Percentiles rank a stretch among this genome's conserved stretches.
These are phyloP conservation scores for Macrotyloma uniflorum DNA, from an alignment of 306 rosid genomes.

Conservation along the genomic window DNA sequence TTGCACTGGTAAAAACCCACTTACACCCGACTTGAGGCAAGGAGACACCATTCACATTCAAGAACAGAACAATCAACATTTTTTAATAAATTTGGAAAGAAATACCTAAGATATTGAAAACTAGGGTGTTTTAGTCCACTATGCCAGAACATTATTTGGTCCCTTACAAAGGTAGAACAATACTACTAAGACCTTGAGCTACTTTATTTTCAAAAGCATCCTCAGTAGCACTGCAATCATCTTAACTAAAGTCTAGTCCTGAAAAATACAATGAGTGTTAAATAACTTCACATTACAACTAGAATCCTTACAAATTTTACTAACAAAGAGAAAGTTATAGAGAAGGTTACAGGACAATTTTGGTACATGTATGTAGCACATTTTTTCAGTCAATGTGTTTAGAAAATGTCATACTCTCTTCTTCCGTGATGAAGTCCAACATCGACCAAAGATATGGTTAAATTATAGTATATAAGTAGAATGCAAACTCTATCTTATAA, in stretches of 20 bases:
- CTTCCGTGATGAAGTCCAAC: too few species aligned
- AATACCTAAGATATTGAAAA: background rate
- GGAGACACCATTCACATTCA: background rate
- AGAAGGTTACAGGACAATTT: too few species aligned
- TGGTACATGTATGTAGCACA: background rate
- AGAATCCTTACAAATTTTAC: background rate
- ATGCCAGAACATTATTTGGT: background rate
- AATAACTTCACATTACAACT: background rate
- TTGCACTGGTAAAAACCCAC: too few species aligned
- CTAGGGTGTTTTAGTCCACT: background rate
- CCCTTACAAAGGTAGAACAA: background rate
- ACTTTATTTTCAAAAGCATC: background rate
- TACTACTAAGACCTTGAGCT: background rate
- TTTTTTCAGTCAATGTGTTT: background rate
- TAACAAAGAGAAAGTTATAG: background rate
- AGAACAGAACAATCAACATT: background rate
- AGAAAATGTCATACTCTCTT: background rate
- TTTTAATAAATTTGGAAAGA: background rate
- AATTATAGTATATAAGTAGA: too few species aligned
- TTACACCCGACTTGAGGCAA: background rate
- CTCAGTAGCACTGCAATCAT: background rate
- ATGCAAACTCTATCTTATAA: too few species aligned
- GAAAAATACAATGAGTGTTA: background rate
- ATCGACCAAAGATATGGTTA: too few species aligned
- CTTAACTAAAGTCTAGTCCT: background rate